phyloP scores from a whole-genome alignment of 306 rosid genomes.

The Vicia sativa region DNA sequence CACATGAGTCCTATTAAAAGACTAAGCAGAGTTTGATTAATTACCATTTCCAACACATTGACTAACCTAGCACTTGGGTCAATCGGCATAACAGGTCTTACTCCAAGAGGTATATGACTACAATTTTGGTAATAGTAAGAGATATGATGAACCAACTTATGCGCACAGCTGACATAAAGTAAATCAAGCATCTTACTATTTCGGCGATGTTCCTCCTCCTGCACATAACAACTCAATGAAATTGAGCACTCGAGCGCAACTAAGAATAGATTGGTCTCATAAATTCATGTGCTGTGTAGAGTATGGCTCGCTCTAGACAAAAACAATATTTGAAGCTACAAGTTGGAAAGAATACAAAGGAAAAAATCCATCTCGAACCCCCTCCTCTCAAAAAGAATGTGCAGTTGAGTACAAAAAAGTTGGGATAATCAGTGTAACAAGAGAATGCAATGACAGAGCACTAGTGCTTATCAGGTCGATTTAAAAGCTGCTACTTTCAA shows the following conservation, averaged over 20 bases:
- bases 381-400: not conserved
- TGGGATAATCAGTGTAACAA: slow-evolving; percentile 11
- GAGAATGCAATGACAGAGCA: not conserved
- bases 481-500: slow-evolving; percentile 25
- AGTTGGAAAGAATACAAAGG: slow-evolving; percentile 3
- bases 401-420: not conserved
- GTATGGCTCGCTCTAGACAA: slow-evolving; percentile 17
- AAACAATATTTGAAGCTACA: slow-evolving; percentile 4
- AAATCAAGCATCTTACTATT: slow-evolving; percentile 80
- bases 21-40: slow-evolving; percentile 19
- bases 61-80: slow-evolving; percentile 74
- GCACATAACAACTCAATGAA: slow-evolving; percentile 45
- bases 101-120: slow-evolving; percentile 45
- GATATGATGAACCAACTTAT: slow-evolving; percentile 68
- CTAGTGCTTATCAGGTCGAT: slow-evolving; percentile 2
- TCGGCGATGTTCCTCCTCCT: slow-evolving; percentile 79
- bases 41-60: slow-evolving; percentile 35
- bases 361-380: slow-evolving; percentile 10
- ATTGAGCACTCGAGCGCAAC: slow-evolving; percentile 38
- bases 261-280: slow-evolving; percentile 21
- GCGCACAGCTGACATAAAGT: slow-evolving; percentile 68
- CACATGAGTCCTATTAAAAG: slow-evolving; percentile 21
- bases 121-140: slow-evolving; percentile 45
- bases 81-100: slow-evolving; percentile 45
- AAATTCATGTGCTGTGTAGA: slow-evolving; percentile 16